Base-by-base conservation (phyloP, 169 alveolate species). In the Hepatocystis sp. region DNA sequence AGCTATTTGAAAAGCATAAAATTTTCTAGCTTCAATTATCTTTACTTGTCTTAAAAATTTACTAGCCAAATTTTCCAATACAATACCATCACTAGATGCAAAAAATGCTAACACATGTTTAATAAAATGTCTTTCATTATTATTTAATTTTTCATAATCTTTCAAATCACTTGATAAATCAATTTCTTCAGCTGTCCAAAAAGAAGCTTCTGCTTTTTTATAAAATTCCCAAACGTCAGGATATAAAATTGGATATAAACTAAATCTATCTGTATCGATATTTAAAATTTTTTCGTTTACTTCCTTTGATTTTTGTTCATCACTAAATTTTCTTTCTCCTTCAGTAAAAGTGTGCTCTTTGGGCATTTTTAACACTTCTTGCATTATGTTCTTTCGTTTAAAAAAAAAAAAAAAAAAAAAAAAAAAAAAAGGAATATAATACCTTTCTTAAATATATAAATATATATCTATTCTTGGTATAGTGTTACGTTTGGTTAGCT, bases 71-170 rank as follows among this genome's bases (percentile, higher is more conserved):
- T 98, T 98, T 93, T 98, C 99, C 85, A 97, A 94, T 3, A 98
- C 99, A 46, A 98, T 98, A 2, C 99, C 99, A 88, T 98, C 99
- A 86, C 97, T 93, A 30, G 99, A 99, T 34, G 99, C 99, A 85
- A 98, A 98, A 90, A 98, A 98, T 28, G 99, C 99, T 28, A 98
- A 93, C 17, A 98, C 99, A 84, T 96, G 94, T 84, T 96, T 96
- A 23, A 97, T 96, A 91, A 97, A 97, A 93, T 97, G 99, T 51
- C 86, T 91, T 86, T 97, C 99, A 34, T 94, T 96, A 5, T 91
- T 94, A 27, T 88, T 95, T 56, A 97, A 94, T 15, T 81, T 84
- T 30, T 94, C 98, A 99, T 99, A 98, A 91, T 98, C 99, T 64
- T 93, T 94, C 40, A 93, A 53, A 84, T 98, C 99, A 60, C 95